phyloP scores from a whole-genome alignment of 495 filamentous ascomycete genomes.

The Talaromyces liani region DNA sequence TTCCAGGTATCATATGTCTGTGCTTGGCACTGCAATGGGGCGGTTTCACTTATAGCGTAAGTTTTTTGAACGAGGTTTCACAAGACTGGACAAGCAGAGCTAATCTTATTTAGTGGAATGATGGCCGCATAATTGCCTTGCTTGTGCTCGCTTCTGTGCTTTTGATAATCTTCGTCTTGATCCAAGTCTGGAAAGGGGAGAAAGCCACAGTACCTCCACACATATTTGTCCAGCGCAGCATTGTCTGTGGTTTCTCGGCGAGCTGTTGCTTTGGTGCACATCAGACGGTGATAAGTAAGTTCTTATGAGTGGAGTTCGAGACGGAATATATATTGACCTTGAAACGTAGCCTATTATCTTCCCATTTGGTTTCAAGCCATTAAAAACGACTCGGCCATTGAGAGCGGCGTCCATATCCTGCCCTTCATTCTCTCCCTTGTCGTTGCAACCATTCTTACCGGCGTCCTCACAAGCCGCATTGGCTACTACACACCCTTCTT shows the following conservation, averaged over 20 bases:
- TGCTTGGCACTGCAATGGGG: slow-evolving; percentile 49
- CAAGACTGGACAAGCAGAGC: slow-evolving; percentile 30
- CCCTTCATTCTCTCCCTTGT: slow-evolving; percentile 54
- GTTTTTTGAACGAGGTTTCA: background rate
- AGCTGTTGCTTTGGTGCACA: slow-evolving; percentile 63
- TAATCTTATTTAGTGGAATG: slow-evolving; percentile 24
- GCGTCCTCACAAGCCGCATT: slow-evolving; percentile 60
- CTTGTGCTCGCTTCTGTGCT: slow-evolving; percentile 26
- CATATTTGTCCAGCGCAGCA: slow-evolving; percentile 24
- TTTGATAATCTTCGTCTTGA: slow-evolving; percentile 23
- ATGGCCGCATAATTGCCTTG: slow-evolving; percentile 27
- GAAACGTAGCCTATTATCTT: slow-evolving; percentile 27
- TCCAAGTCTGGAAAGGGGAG: slow-evolving; percentile 26
- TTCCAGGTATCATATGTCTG: slow-evolving; percentile 40
- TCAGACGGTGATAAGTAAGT: background rate
- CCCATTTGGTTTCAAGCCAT: slow-evolving; percentile 30
- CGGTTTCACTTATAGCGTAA: slow-evolving; percentile 22
- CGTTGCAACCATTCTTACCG: slow-evolving; percentile 39
- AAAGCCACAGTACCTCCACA: slow-evolving; percentile 34
- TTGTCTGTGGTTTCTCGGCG: slow-evolving; percentile 22
- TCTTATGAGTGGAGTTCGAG: background rate
- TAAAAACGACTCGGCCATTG: slow-evolving; percentile 18
- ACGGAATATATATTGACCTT: slow-evolving; percentile 24
- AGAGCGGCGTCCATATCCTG: slow-evolving; percentile 23
- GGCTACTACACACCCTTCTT: slow-evolving; percentile 46